phyloP scores from a whole-genome alignment of 2,329 filamentous ascomycete genomes.

The Botrytis hyacinthi region DNA sequence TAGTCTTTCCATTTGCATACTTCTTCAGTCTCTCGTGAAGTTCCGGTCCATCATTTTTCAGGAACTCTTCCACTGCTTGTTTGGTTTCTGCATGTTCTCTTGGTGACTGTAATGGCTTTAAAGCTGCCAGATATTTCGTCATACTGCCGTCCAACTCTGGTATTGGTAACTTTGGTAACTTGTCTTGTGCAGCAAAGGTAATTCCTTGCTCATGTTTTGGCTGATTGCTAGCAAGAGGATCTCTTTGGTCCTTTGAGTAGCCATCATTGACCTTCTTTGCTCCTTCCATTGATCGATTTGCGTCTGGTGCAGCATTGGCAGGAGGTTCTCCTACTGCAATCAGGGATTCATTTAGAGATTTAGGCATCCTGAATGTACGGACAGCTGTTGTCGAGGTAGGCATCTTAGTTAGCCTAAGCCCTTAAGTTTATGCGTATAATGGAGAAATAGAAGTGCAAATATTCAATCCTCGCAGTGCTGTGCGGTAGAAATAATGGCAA shows the following conservation, averaged over 20 bases:
- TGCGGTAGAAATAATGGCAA: slow-evolving; percentile 92
- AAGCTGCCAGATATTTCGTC: slow-evolving; percentile 72
- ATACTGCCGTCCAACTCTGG: slow-evolving; percentile 79
- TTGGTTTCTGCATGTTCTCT: slow-evolving; percentile 82
- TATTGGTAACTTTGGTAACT: slow-evolving; percentile 87
- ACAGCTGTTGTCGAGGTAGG: slow-evolving; percentile 61
- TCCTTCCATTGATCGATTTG: slow-evolving; percentile 45
- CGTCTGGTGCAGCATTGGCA: slow-evolving; percentile 24
- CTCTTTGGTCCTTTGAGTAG: slow-evolving; percentile 47
- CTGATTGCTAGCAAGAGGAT: slow-evolving; percentile 48
- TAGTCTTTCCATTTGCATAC: slow-evolving; percentile 87
- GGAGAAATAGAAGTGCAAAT: slow-evolving; percentile 77
- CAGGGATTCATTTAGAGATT: slow-evolving; percentile 70
- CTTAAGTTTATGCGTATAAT: slow-evolving; percentile 59
- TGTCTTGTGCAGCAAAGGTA: slow-evolving; percentile 87
- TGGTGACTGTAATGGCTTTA: slow-evolving; percentile 76
- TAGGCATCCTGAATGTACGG: slow-evolving; percentile 68
- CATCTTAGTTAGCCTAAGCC: slow-evolving; percentile 53
- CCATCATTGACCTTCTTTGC: slow-evolving; percentile 53
- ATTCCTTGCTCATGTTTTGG: slow-evolving; percentile 60
- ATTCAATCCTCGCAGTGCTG: slow-evolving; percentile 79
- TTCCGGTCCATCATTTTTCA: slow-evolving; percentile 75
- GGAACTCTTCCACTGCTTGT: slow-evolving; percentile 77
- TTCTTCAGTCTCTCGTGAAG: slow-evolving; percentile 86
- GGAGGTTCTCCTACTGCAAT: slow-evolving; percentile 41